A percentile compares a stretch with the other conserved stretches of the same genome.
Evolutionary conservation across 2,329 filamentous ascomycete species (phyloP).

Genomic region (Myriosclerotinia scirpicola): DNA sequence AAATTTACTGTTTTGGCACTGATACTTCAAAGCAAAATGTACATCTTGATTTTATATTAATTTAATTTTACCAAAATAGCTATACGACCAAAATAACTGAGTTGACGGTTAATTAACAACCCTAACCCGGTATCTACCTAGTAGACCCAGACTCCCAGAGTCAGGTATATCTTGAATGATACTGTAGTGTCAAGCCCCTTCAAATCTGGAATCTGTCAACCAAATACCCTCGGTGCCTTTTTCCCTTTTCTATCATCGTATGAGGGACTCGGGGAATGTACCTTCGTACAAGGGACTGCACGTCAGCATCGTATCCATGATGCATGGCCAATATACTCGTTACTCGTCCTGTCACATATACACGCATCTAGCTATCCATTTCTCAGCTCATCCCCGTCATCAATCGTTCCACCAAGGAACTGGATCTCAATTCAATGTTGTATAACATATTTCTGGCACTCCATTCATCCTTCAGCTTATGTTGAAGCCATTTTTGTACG

Average conservation of each 20-base stretch:
- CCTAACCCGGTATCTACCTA: too few relatives aligned
- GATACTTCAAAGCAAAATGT: too few relatives aligned
- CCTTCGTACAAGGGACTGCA: background rate
- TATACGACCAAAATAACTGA: too few relatives aligned
- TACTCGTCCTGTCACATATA: background rate
- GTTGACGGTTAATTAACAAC: too few relatives aligned
- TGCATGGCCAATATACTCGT: background rate
- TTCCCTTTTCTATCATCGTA: conserved; percentile 4
- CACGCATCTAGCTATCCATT: background rate
- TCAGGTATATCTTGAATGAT: too few relatives aligned
- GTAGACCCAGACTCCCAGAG: too few relatives aligned
- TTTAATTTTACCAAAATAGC: too few relatives aligned
- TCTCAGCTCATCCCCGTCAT: conserved; percentile 20
- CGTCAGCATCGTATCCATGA: conserved; percentile 10
- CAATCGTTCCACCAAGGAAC: background rate
- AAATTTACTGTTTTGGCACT: too few relatives aligned
- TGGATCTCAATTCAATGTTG: conserved; percentile 6
- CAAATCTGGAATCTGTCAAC: background rate
- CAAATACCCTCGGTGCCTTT: conserved; percentile 1
- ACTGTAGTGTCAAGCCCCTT: background rate
- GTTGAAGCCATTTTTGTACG: background rate
- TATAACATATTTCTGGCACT: background rate
- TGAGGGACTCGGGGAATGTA: background rate
- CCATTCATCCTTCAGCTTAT: conserved; percentile 9
- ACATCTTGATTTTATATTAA: too few relatives aligned